Evolutionary conservation across 176 grass and related monocot species (phyloP).

Genomic region (Ensete ventricosum): DNA sequence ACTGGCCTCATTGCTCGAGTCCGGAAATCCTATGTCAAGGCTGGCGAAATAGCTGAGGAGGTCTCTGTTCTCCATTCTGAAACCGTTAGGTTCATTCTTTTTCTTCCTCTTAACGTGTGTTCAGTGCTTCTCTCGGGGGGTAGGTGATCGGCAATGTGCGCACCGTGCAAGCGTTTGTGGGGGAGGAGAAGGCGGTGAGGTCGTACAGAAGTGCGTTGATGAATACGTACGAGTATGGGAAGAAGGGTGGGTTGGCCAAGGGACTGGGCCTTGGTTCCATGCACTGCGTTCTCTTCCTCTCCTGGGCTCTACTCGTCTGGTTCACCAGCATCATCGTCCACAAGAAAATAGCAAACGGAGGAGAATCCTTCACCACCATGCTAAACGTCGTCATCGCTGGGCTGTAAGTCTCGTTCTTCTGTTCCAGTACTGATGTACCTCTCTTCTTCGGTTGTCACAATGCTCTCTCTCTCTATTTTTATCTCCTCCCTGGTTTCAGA

Average conservation of each 20-base stretch:
- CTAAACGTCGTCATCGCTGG: constrained; percentile 85
- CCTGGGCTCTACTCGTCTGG: constrained; percentile 91
- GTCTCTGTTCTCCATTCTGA: constrained; percentile 11
- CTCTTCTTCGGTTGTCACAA: too few relatives aligned
- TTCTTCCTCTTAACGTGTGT: too few relatives aligned
- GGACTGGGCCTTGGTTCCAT: constrained; percentile 83
- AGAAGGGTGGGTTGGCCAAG: constrained; percentile 67
- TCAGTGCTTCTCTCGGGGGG: neutral
- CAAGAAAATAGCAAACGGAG: constrained; percentile 76
- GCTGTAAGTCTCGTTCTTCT: constrained; percentile 32
- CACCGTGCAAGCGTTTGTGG: constrained; percentile 92
- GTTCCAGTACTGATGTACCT: too few relatives aligned
- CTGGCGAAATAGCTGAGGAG: constrained; percentile 97
- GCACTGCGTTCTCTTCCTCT: constrained; percentile 79
- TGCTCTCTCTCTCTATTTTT: too few relatives aligned
- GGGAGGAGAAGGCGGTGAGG: constrained; percentile 83
- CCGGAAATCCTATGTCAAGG: constrained; percentile 93
- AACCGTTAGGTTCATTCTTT: neutral
- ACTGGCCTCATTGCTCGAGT: constrained; percentile 87
- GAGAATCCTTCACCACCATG: constrained; percentile 97
- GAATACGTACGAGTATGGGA: constrained; percentile 82
- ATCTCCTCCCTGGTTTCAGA: too few relatives aligned
- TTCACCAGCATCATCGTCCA: constrained; percentile 80
- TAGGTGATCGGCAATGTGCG: constrained; percentile 94
- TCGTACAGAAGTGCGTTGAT: constrained; percentile 56